Percentiles rank a stretch among this genome's conserved stretches.
Conservation (phyloP, 805 yeast species). For the Cyberlindnera misumaiensis region DNA sequence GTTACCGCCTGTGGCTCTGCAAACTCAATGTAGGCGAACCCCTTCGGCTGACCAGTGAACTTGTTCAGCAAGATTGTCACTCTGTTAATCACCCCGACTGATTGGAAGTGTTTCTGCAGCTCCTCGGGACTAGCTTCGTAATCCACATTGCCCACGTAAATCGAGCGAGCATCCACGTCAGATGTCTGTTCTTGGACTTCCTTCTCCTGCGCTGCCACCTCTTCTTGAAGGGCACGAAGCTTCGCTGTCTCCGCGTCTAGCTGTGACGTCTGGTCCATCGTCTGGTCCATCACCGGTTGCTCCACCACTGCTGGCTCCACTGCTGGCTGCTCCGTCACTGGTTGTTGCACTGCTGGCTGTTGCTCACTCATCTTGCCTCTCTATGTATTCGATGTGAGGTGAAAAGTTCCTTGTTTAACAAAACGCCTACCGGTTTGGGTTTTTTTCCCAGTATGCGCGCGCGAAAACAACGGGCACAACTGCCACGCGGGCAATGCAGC, state of each 20-base stretch:
- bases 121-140: conserved; percentile 75
- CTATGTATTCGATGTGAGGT: neutral
- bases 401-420: no score
- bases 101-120: conserved; percentile 63
- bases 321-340: conserved; percentile 1
- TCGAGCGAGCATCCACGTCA: conserved; percentile 69
- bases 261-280: no score
- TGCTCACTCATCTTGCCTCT: neutral
- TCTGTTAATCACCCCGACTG: conserved; percentile 68
- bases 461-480: no score
- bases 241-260: conserved; percentile 51
- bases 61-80: conserved; percentile 73
- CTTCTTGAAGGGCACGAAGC: conserved; percentile 52
- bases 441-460: no score
- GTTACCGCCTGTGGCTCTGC: conserved; percentile 58
- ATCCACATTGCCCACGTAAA: conserved; percentile 83
- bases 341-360: neutral
- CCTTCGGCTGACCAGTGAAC: conserved; percentile 75
- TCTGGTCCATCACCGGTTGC: neutral
- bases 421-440: no score
- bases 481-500: no score
- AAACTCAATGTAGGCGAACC: conserved; percentile 83
- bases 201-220: conserved; percentile 35
- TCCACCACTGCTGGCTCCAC: neutral
- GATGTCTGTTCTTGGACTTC: conserved; percentile 41